phyloP scores from a whole-genome alignment of 2,329 filamentous ascomycete genomes.

The Pyrenochaeta sp. region DNA sequence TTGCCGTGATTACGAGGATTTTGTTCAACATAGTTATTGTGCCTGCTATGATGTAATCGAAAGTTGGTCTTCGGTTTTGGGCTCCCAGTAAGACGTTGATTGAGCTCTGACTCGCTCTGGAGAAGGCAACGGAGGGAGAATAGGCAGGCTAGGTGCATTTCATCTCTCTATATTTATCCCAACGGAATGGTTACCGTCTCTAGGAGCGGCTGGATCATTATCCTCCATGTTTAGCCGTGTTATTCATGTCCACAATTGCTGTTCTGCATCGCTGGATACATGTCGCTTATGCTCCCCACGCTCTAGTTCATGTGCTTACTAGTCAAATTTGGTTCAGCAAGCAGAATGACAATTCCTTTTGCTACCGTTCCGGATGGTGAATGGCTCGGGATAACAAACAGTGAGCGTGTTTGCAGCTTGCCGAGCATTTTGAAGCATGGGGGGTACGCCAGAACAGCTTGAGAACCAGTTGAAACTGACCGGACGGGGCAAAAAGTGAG shows the following conservation, averaged over 20 bases:
- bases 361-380: neutral
- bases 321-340: neutral
- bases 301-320: neutral
- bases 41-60: neutral
- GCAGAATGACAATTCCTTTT: neutral
- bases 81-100: neutral
- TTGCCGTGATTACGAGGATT: conserved; percentile 11
- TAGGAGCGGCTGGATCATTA: neutral
- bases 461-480: neutral
- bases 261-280: neutral
- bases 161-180: neutral
- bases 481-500: neutral
- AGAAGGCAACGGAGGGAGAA: neutral
- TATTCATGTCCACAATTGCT: neutral
- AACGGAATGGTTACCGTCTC: neutral
- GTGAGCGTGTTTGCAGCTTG: neutral
- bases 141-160: neutral
- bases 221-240: neutral
- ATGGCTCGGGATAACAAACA: neutral
- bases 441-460: neutral
- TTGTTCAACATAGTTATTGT: conserved; percentile 10
- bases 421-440: neutral
- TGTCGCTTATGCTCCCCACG: neutral
- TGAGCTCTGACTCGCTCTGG: neutral
- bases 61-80: neutral